A percentile compares a stretch with the other conserved stretches of the same genome.
These are phyloP conservation scores for Candida insectalens DNA, from an alignment of 805 yeast species.

Conservation along the genomic window DNA sequence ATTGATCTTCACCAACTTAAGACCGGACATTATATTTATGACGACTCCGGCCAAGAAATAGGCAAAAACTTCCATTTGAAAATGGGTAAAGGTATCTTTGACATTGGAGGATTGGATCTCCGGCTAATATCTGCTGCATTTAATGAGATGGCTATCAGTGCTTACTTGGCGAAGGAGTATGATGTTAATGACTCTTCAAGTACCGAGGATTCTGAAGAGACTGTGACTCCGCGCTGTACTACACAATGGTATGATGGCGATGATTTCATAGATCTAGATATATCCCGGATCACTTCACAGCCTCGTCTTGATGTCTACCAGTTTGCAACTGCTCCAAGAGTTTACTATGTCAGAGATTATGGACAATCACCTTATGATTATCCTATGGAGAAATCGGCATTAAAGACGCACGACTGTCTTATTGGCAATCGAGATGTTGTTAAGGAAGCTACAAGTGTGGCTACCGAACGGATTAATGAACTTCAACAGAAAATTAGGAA, in stretches of 20 bases:
- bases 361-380: conserved; percentile 31
- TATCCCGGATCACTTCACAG: conserved; percentile 26
- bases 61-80: conserved; percentile 41
- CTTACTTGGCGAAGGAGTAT: conserved; percentile 26
- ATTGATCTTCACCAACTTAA: conserved; percentile 62
- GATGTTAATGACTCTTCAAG: conserved; percentile 13
- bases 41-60: conserved; percentile 21
- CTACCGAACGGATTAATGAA: conserved; percentile 28
- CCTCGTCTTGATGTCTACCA: conserved; percentile 45
- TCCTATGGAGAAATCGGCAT: too few relatives aligned
- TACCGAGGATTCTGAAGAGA: conserved; percentile 8
- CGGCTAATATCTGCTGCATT: conserved; percentile 58
- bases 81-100: conserved; percentile 63
- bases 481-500: conserved; percentile 20
- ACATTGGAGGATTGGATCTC: conserved; percentile 58
- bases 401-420: conserved; percentile 65
- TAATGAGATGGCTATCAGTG: conserved; percentile 41
- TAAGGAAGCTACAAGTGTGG: conserved; percentile 38
- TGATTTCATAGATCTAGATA: conserved; percentile 67
- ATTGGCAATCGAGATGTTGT: conserved; percentile 48
- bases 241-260: conserved; percentile 60
- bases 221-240: conserved; percentile 11
- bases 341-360: conserved; percentile 50
- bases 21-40: conserved; percentile 24
- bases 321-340: conserved; percentile 40